Evolutionary conservation across 1,284 basidiomycete genomes (phyloP).

Genomic region (Leccinum solheimii): DNA sequence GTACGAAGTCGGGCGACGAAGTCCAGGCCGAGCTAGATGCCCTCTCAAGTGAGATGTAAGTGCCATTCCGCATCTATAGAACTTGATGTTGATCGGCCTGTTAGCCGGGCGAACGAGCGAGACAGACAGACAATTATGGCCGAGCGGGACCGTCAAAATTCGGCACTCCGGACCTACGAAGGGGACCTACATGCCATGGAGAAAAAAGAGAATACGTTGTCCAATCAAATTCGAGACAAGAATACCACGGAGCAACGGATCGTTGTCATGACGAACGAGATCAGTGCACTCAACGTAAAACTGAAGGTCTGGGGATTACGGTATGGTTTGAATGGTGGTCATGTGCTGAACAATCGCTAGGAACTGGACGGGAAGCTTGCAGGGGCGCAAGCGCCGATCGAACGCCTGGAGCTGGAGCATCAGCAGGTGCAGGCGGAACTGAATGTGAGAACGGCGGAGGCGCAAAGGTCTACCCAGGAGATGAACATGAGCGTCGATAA

Average conservation of each 20-base stretch:
- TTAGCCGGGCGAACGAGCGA: conserved; percentile 68
- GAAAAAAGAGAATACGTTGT: conserved; percentile 61
- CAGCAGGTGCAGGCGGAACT: conserved; percentile 55
- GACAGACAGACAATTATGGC: conserved; percentile 59
- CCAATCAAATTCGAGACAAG: conserved; percentile 64
- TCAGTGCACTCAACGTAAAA: conserved; percentile 42
- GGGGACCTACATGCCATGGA: conserved; percentile 62
- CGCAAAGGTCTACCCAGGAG: conserved; percentile 60
- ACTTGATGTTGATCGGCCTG: neutral
- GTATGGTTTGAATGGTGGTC: neutral
- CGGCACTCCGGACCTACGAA: conserved; percentile 55
- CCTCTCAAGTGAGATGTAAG: conserved; percentile 68
- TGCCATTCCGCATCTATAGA: neutral
- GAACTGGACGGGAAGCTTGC: conserved; percentile 64
- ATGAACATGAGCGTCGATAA: conserved; percentile 66
- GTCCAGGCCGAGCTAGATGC: conserved; percentile 75
- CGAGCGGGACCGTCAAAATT: conserved; percentile 70
- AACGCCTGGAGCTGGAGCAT: conserved; percentile 63
- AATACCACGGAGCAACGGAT: conserved; percentile 61
- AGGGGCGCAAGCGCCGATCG: conserved; percentile 68
- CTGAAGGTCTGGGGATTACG: conserved; percentile 42
- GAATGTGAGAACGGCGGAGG: conserved; percentile 49
- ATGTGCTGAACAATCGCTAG: conserved; percentile 39
- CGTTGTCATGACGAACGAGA: conserved; percentile 61
- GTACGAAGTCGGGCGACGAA: conserved; percentile 80